A percentile compares a stretch with the other conserved stretches of the same genome.
phyloP scores from a whole-genome alignment of 148 eudicot genomes.

The Linanthus parryae region DNA sequence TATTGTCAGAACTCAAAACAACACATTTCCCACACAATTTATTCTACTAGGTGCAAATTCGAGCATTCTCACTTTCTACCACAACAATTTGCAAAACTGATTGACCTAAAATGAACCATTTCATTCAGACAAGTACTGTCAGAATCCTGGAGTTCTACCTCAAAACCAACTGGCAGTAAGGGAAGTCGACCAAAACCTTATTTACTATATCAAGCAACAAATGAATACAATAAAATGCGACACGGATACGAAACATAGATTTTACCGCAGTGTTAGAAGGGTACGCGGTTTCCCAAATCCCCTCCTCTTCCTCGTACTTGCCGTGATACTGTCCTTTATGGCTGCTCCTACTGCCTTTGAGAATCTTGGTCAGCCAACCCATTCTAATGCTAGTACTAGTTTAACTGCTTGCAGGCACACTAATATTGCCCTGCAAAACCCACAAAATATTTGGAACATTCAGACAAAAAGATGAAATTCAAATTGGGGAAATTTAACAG shows the following conservation, averaged over 20 bases:
- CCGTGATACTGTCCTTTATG: conserved; percentile 66
- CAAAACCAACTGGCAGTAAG: too few species aligned
- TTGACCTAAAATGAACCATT: neutral
- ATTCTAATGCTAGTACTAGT: too few species aligned
- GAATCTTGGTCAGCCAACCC: conserved; percentile 88
- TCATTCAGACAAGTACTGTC: too few species aligned
- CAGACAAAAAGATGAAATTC: too few species aligned
- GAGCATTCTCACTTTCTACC: neutral
- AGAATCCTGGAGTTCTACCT: conserved; percentile 4
- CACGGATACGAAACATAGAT: neutral
- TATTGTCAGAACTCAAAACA: too few species aligned
- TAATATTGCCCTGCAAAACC: too few species aligned
- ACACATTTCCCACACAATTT: neutral
- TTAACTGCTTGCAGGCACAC: too few species aligned
- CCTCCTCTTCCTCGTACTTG: conserved; percentile 42
- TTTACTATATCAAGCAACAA: neutral
- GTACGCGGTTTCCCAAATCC: conserved; percentile 70
- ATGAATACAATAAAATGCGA: neutral
- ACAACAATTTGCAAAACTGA: neutral
- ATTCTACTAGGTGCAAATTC: neutral
- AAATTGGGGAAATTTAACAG: too few species aligned
- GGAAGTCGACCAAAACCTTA: neutral
- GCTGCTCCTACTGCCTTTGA: conserved; percentile 55
- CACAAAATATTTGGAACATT: too few species aligned
- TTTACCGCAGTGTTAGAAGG: neutral